These are phyloP conservation scores for Dinochytrium kinnereticum DNA, from an alignment of 371 early-diverging fungal genomes.

Conservation along the genomic window DNA sequence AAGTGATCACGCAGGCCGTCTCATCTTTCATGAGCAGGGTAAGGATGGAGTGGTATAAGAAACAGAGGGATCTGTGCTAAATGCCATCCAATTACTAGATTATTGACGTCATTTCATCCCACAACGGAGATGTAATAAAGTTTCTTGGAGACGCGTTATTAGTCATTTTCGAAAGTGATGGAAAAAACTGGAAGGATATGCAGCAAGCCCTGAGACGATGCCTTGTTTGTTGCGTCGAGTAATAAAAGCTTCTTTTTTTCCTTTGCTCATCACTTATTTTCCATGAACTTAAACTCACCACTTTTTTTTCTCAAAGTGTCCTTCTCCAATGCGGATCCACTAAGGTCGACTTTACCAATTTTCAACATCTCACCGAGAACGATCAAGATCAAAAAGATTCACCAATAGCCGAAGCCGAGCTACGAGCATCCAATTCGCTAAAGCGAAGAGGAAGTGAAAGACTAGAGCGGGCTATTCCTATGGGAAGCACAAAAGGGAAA, in stretches of 20 bases:
- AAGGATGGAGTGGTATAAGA: too few species aligned
- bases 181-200: constrained; percentile 23
- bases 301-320: too few species aligned
- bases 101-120: constrained; percentile 34
- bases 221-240: constrained; percentile 18
- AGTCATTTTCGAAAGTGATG: constrained; percentile 28
- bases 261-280: background rate
- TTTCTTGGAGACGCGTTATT: constrained; percentile 38
- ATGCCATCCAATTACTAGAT: too few species aligned
- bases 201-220: constrained; percentile 14
- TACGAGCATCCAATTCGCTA: background rate
- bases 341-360: constrained; percentile 16
- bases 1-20: constrained; percentile 38
- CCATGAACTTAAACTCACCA: too few species aligned
- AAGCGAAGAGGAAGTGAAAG: background rate
- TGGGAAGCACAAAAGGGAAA: background rate
- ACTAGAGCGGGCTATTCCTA: background rate
- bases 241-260: background rate
- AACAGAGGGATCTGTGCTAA: too few species aligned
- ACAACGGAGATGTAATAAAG: constrained; percentile 40
- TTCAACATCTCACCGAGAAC: constrained; percentile 8
- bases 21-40: constrained; percentile 34
- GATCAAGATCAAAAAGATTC: background rate
- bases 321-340: constrained; percentile 13
- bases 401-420: background rate